phyloP scores from a whole-genome alignment of 257 asterid species.

The Solanum virginianum region DNA sequence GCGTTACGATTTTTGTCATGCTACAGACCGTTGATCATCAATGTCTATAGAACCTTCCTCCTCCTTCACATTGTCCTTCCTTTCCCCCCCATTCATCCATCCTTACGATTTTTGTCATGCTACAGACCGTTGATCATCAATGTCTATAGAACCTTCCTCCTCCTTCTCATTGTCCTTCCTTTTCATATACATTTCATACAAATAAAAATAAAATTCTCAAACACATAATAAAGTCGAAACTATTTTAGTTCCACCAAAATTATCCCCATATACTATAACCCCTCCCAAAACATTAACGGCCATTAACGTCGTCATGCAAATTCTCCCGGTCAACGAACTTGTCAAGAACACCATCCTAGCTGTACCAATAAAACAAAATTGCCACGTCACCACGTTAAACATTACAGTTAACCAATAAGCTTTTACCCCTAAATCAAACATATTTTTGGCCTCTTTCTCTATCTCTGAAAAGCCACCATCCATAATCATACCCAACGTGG shows the following conservation, averaged over 20 bases:
- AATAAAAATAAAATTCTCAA: conserved; percentile 59
- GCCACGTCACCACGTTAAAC: conserved; percentile 33
- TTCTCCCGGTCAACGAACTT: conserved; percentile 53
- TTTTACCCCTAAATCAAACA: conserved; percentile 13
- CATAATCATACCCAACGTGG: conserved; percentile 27
- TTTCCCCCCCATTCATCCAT: too few species aligned
- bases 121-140: neutral
- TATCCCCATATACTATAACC: conserved; percentile 41
- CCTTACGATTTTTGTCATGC: neutral
- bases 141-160: neutral
- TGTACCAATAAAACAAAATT: conserved; percentile 54
- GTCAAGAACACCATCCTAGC: conserved; percentile 70
- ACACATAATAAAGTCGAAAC: conserved; percentile 43
- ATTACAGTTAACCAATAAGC: conserved; percentile 30
- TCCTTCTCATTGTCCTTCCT: neutral
- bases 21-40: neutral
- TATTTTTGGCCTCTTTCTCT: conserved; percentile 6
- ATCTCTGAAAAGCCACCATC: conserved; percentile 18
- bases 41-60: neutral
- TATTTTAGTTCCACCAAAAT: conserved; percentile 39
- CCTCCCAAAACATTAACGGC: conserved; percentile 42
- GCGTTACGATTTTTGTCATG: neutral
- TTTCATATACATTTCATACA: conserved; percentile 35
- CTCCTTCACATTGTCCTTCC: neutral
- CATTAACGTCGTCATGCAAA: conserved; percentile 60